Conservation (phyloP, 805 yeast species). For the Scheffersomyces coipomensis region DNA sequence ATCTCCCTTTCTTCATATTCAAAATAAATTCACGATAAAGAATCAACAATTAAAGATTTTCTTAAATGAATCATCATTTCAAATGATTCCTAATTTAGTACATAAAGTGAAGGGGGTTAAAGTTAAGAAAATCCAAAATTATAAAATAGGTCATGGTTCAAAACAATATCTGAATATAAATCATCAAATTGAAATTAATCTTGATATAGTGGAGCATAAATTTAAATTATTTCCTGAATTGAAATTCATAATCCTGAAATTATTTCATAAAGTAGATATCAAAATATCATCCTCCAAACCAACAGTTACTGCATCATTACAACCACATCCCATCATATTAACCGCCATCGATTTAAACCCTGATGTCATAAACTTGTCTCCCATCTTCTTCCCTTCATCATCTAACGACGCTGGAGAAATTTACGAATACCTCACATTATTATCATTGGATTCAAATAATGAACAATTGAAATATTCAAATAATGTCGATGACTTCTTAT, state of each 20-base stretch:
- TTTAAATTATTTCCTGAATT: constrained; percentile 1
- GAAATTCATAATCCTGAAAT: constrained; percentile 1
- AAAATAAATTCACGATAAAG: neutral
- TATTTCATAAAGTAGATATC: constrained; percentile 2
- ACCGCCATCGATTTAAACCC: neutral
- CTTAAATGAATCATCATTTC: neutral
- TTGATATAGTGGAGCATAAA: neutral
- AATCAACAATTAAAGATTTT: neutral
- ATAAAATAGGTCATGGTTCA: constrained; percentile 5
- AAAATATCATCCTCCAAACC: neutral
- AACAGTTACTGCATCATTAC: neutral
- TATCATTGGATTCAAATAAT: neutral
- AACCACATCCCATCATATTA: neutral
- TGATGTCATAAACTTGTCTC: constrained; percentile 1
- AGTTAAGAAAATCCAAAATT: constrained; percentile 2
- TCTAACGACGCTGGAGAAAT: no score
- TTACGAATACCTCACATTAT: neutral
- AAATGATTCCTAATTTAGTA: neutral
- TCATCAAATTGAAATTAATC: constrained; percentile 1
- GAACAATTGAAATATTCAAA: neutral
- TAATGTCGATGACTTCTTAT: neutral
- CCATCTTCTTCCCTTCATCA: no score
- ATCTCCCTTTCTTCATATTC: neutral
- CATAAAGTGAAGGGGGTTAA: neutral
- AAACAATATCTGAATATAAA: constrained; percentile 1